Evolutionary conservation across 106 monocot species (phyloP), one percentile per base, ranked within the genome.

Genomic region (Acorus calamus): DNA sequence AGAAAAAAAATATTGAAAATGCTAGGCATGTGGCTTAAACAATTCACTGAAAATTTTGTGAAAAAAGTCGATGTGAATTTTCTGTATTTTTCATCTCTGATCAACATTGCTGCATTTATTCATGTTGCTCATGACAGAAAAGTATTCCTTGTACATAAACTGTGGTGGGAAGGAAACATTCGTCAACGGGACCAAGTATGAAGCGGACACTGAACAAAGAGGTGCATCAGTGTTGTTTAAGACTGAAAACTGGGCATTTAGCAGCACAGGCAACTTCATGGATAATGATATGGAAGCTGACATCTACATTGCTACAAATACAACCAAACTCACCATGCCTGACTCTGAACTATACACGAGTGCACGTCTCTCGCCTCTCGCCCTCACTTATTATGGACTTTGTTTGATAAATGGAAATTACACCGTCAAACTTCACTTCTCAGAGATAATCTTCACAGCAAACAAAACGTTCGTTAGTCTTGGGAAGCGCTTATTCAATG

Each of bases 211-310:
- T 65, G 86, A 86, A 42, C 56, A 48, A 71, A 73, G 70, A 78
- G 90, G 86, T 8, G 90, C 86, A 66, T 80, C 90, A 50, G 69
- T 71, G 73, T 57, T 83, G 56, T 79, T 65, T 42, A 10, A 61
- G 47, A 60, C 63, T 41, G 52, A 69, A 71, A 83, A 83, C 48
- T 91, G 90, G 90, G 90, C 76, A 74, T 80, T 83, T 57, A 86
- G 86, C 69, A 91, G 90, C 77, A 83, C 86, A 10, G 90, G 90
- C 52, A 81, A 83, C 64, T 91, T 91, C 53, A 59, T 91, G 80
- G 90, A 83, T 42, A 55, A 91, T 71, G 69, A 62, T 69, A 14
- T 68, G 42, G 73, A 75, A 65, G 69, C 66, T 45, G 86, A 91
- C 67, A 86, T 49, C 55, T 91, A 86, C 47, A 86, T 91, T 60